phyloP scores from a whole-genome alignment of 805 yeast genomes.

The Nakazawaea sp. region DNA sequence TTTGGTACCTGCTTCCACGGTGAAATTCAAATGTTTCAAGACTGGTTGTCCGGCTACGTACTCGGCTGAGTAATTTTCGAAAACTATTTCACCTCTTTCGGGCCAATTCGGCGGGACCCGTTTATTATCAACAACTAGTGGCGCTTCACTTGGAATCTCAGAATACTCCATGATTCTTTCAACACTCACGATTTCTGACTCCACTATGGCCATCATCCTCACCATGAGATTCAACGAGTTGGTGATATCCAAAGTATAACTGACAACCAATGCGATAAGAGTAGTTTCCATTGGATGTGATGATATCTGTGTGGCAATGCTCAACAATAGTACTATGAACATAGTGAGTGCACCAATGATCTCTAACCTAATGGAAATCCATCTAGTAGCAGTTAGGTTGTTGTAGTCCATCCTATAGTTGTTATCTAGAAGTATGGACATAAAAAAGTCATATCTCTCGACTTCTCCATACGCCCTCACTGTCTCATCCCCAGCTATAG shows the following conservation, averaged over 20 bases:
- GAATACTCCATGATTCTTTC: slow-evolving; percentile 92
- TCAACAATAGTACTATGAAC: slow-evolving; percentile 41
- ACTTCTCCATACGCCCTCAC: slow-evolving; percentile 71
- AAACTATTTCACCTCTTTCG: slow-evolving; percentile 37
- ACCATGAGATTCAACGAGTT: slow-evolving; percentile 48
- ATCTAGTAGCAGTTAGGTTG: slow-evolving; percentile 51
- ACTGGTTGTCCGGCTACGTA: slow-evolving; percentile 60
- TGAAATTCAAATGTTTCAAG: slow-evolving; percentile 37
- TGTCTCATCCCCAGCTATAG: slow-evolving; percentile 70
- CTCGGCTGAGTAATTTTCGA: slow-evolving; percentile 47
- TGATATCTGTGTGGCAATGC: slow-evolving; percentile 31
- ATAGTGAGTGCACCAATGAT: slow-evolving; percentile 53
- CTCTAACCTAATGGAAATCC: slow-evolving; percentile 59
- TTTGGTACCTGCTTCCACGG: slow-evolving; percentile 49
- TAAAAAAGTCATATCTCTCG: slow-evolving; percentile 52
- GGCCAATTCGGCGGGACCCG: slow-evolving; percentile 50
- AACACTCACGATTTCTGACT: slow-evolving; percentile 67
- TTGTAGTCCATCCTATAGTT: slow-evolving; percentile 41
- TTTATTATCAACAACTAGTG: slow-evolving; percentile 50
- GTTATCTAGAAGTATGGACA: slow-evolving; percentile 35
- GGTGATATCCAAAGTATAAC: slow-evolving; percentile 55
- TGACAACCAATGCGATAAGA: slow-evolving; percentile 58
- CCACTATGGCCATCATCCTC: slow-evolving; percentile 55
- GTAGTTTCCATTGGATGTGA: slow-evolving; percentile 44
- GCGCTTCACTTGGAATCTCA: slow-evolving; percentile 71